These are phyloP conservation scores for Umbelopsis sp. DNA, from an alignment of 371 early-diverging fungal species.

Conservation along the genomic window DNA sequence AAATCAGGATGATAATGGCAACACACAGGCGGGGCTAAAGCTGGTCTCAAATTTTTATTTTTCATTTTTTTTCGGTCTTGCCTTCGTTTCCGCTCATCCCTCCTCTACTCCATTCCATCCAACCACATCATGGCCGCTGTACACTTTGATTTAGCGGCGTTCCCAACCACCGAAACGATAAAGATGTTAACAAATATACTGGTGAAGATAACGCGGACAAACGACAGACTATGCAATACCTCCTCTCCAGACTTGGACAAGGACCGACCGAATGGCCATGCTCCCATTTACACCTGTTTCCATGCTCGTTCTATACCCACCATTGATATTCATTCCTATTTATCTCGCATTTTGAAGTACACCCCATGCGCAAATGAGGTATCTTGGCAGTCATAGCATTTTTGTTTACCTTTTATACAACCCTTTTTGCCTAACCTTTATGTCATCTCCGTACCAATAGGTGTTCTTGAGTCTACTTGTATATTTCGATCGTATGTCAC, in stretches of 20 bases:
- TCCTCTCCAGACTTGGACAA: conserved; percentile 11
- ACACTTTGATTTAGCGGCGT: conserved; percentile 42
- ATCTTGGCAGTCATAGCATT: neutral
- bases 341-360: conserved; percentile 71
- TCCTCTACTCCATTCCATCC: neutral
- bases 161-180: conserved; percentile 46
- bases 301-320: conserved; percentile 72
- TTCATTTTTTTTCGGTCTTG: neutral
- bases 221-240: conserved; percentile 35
- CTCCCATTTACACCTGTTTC: conserved; percentile 42
- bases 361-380: conserved; percentile 72
- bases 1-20: conserved; percentile 7
- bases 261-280: conserved; percentile 14
- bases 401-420: neutral
- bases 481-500: conserved; percentile 72
- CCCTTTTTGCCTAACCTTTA: neutral
- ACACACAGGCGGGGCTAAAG: neutral
- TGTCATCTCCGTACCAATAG: conserved; percentile 23
- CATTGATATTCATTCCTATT: conserved; percentile 68
- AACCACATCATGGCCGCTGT: conserved; percentile 7
- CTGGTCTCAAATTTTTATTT: conserved; percentile 14
- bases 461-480: conserved; percentile 74
- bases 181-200: conserved; percentile 44
- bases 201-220: conserved; percentile 47
- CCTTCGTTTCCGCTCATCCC: conserved; percentile 1